Conservation (phyloP, 164 flowering plant genomes). For the Echeveria elegans region DNA sequence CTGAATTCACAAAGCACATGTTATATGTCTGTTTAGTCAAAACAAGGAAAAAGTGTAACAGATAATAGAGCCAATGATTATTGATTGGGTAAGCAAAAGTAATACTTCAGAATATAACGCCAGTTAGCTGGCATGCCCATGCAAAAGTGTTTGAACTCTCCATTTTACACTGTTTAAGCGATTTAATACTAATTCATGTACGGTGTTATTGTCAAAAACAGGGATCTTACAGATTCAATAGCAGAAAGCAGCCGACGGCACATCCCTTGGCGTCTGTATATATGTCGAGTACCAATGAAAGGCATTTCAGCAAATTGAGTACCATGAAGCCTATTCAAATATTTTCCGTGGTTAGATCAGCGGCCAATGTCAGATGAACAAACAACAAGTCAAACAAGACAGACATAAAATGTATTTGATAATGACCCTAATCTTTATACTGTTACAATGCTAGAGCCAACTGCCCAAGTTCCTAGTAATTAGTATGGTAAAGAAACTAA, state of each 20-base stretch:
- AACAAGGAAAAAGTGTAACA: background rate
- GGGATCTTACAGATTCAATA: slow-evolving; percentile 38
- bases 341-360: too few relatives aligned
- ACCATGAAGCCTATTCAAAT: slow-evolving; percentile 75
- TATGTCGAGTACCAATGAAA: slow-evolving; percentile 87
- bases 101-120: background rate
- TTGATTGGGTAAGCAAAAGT: background rate
- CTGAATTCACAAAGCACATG: slow-evolving; percentile 20
- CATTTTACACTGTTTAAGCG: background rate
- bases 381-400: background rate
- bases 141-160: background rate
- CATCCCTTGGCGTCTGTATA: slow-evolving; percentile 98
- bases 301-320: slow-evolving; percentile 96
- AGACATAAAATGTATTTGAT: background rate
- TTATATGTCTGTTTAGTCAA: background rate
- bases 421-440: background rate
- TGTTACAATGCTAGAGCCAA: background rate
- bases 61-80: background rate
- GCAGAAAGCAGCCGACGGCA: slow-evolving; percentile 78
- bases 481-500: background rate
- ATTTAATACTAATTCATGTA: too few relatives aligned
- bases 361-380: background rate
- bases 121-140: background rate
- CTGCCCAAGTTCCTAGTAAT: background rate
- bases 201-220: background rate